These are phyloP conservation scores for Fusarium haematococcum DNA, from an alignment of 2,329 filamentous ascomycete genomes.

Conservation along the genomic window DNA sequence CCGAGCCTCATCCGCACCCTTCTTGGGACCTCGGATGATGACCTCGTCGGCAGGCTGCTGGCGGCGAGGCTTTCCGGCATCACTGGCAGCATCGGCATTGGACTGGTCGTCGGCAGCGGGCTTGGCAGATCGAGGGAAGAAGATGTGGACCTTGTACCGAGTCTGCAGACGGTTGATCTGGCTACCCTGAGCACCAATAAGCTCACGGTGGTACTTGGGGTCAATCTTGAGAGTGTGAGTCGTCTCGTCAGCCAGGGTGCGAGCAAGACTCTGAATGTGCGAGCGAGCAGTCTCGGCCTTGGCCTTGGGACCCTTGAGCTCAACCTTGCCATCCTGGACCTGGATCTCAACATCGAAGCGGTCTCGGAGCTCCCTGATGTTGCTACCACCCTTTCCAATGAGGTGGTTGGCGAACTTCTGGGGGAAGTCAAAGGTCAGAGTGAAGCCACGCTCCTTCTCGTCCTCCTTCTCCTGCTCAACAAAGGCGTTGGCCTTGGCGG, in stretches of 20 bases:
- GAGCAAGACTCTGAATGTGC: slow-evolving; percentile 82
- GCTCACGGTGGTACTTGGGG: slow-evolving; percentile 91
- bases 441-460: slow-evolving; percentile 93
- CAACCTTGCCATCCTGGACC: slow-evolving; percentile 92
- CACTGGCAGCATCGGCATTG: slow-evolving; percentile 75
- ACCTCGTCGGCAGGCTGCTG: slow-evolving; percentile 90
- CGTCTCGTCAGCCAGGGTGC: slow-evolving; percentile 90
- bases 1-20: slow-evolving; percentile 90
- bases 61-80: slow-evolving; percentile 72
- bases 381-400: slow-evolving; percentile 75
- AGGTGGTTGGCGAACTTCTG: slow-evolving; percentile 93
- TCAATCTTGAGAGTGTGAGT: slow-evolving; percentile 90
- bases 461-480: slow-evolving; percentile 90
- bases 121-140: slow-evolving; percentile 83
- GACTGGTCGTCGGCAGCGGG: slow-evolving; percentile 75
- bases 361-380: slow-evolving; percentile 74
- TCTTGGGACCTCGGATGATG: slow-evolving; percentile 89
- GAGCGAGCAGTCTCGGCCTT: slow-evolving; percentile 90
- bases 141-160: slow-evolving; percentile 92
- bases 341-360: slow-evolving; percentile 82
- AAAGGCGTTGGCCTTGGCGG: slow-evolving; percentile 80
- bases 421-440: slow-evolving; percentile 88
- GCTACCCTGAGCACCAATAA: slow-evolving; percentile 88
- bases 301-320: slow-evolving; percentile 94
- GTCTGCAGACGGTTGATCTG: slow-evolving; percentile 94